A percentile compares a stretch with the other conserved stretches of the same genome.
Conservation (phyloP, 2,329 filamentous ascomycete species). For the Zymoseptoria ardabiliae region DNA sequence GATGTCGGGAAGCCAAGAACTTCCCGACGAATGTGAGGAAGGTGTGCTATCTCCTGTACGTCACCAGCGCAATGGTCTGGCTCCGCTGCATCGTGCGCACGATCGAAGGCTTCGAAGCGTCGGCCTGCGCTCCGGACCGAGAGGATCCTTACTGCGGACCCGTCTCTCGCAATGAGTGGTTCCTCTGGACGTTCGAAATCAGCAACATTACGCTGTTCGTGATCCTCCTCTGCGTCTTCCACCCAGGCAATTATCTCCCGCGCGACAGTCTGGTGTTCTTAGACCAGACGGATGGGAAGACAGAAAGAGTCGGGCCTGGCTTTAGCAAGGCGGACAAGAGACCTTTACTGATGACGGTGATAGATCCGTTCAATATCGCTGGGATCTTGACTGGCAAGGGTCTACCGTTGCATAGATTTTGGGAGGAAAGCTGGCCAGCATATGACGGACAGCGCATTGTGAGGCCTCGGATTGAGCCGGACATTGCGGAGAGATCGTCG, state of each 20-base stretch:
- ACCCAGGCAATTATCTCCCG: conserved; percentile 45
- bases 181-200: conserved; percentile 50
- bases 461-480: neutral
- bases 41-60: conserved; percentile 42
- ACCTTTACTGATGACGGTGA: conserved; percentile 17
- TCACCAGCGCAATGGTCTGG: conserved; percentile 42
- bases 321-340: conserved; percentile 23
- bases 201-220: conserved; percentile 47
- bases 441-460: conserved; percentile 8
- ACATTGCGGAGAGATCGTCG: too few relatives aligned
- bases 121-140: conserved; percentile 10
- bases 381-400: conserved; percentile 20
- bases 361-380: conserved; percentile 27
- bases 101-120: conserved; percentile 40
- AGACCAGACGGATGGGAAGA: conserved; percentile 42
- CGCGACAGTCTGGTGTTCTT: conserved; percentile 45
- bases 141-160: conserved; percentile 26
- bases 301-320: conserved; percentile 34
- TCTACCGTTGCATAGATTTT: conserved; percentile 19
- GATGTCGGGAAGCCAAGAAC: conserved; percentile 31
- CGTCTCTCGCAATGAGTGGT: conserved; percentile 41
- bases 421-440: conserved; percentile 20
- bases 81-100: conserved; percentile 47
- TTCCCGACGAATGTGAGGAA: conserved; percentile 38
- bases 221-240: conserved; percentile 44